Conservation (phyloP, 352 stramenopile species). For the Phytophthora fragariae region DNA sequence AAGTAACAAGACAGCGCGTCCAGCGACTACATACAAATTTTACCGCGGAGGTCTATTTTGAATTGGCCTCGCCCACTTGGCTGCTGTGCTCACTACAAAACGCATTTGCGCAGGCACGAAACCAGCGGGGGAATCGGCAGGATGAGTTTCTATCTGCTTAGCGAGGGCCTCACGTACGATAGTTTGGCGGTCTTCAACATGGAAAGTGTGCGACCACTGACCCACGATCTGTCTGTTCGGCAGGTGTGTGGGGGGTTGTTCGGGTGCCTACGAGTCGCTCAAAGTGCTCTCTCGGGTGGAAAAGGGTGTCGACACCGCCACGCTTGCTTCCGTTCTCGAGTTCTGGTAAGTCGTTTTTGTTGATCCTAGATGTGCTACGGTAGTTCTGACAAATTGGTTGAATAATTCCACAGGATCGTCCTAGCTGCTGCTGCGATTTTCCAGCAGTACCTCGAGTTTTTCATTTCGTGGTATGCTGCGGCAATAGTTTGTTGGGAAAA, state of each 20-base stretch:
- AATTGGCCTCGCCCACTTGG: constrained; percentile 4
- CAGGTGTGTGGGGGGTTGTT: constrained; percentile 68
- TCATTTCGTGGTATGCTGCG: constrained; percentile 61
- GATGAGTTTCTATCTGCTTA: constrained; percentile 82
- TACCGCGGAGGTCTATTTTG: constrained; percentile 23
- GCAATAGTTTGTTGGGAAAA: background rate
- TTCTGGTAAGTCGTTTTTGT: constrained; percentile 53
- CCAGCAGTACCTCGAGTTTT: constrained; percentile 74
- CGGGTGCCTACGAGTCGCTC: constrained; percentile 72
- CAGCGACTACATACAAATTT: constrained; percentile 7
- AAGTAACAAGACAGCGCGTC: background rate
- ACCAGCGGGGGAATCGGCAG: background rate
- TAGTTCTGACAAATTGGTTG: background rate
- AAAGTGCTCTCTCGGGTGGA: constrained; percentile 69
- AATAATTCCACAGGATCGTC: constrained; percentile 50
- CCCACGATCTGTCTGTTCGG: background rate
- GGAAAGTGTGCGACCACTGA: background rate
- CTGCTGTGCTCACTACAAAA: constrained; percentile 9
- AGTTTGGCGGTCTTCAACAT: background rate
- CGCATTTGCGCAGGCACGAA: constrained; percentile 13
- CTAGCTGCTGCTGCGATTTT: constrained; percentile 62
- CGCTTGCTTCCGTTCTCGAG: constrained; percentile 61
- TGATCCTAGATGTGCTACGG: background rate
- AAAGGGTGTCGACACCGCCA: constrained; percentile 60
- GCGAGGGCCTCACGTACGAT: constrained; percentile 70